phyloP scores from a whole-genome alignment of 2,329 filamentous ascomycete genomes.

The Rachicladosporium sp. region DNA sequence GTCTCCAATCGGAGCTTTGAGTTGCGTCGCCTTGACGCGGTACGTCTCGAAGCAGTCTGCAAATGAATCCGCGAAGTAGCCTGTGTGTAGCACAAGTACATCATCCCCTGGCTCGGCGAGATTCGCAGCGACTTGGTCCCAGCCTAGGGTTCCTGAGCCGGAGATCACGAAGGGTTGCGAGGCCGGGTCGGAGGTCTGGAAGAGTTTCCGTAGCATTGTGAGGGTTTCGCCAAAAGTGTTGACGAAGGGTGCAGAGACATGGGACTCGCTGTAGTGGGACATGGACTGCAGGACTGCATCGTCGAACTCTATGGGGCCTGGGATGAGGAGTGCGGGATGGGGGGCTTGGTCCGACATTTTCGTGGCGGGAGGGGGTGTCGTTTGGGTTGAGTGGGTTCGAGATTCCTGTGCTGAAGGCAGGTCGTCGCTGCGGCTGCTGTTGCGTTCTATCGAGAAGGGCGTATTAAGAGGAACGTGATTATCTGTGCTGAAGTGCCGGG shows the following conservation, averaged over 20 bases:
- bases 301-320: conserved; percentile 95
- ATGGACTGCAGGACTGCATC: conserved; percentile 92
- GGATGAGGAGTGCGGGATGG: conserved; percentile 75
- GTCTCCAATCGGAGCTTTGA: conserved; percentile 79
- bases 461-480: conserved; percentile 49
- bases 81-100: conserved; percentile 84
- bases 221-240: conserved; percentile 83
- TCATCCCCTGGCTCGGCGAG: conserved; percentile 80
- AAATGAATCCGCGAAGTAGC: conserved; percentile 95
- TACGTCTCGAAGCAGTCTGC: conserved; percentile 86
- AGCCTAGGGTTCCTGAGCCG: conserved; percentile 88
- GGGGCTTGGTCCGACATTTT: conserved; percentile 46
- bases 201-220: conserved; percentile 77
- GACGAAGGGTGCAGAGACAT: conserved; percentile 82
- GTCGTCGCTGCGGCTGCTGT: conserved; percentile 40
- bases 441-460: conserved; percentile 49
- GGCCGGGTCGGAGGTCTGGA: conserved; percentile 71
- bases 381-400: conserved; percentile 14
- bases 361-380: conserved; percentile 8
- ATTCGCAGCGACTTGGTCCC: conserved; percentile 94
- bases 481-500: conserved; percentile 46
- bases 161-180: conserved; percentile 89
- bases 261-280: conserved; percentile 92
- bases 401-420: conserved; percentile 7
- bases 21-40: conserved; percentile 76